Conservation (phyloP, 768 basidiomycete species). For the Crassisporium funariophilum region DNA sequence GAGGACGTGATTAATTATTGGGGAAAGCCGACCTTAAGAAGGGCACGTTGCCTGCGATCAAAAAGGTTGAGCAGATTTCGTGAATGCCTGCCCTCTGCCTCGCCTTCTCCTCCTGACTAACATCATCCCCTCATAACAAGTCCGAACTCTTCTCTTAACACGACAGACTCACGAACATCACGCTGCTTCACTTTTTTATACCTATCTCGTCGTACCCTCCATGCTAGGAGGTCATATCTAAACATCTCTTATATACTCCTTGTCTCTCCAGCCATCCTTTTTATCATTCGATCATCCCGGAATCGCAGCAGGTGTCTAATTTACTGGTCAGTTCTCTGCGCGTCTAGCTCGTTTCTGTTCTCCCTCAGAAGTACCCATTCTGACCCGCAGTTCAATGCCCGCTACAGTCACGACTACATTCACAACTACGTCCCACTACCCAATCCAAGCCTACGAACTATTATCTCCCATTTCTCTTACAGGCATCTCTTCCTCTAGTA, state of each 20-base stretch:
- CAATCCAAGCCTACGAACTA: slow-evolving; percentile 14
- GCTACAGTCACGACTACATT: slow-evolving; percentile 59
- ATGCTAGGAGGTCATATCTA: slow-evolving; percentile 10
- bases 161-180: slow-evolving; percentile 24
- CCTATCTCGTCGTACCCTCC: slow-evolving; percentile 20
- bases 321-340: slow-evolving; percentile 39
- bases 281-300: slow-evolving; percentile 35
- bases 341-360: slow-evolving; percentile 12
- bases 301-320: slow-evolving; percentile 39
- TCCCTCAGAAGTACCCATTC: slow-evolving; percentile 27
- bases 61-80: slow-evolving; percentile 57
- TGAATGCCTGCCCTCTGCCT: slow-evolving; percentile 66
- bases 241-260: slow-evolving; percentile 11
- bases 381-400: slow-evolving; percentile 64
- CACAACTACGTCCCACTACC: slow-evolving; percentile 37
- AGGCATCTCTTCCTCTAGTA: slow-evolving; percentile 29
- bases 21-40: too few relatives aligned
- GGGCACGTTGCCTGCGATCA: slow-evolving; percentile 82
- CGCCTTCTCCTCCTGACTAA: slow-evolving; percentile 46
- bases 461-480: slow-evolving; percentile 27
- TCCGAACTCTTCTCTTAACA: slow-evolving; percentile 23
- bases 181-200: slow-evolving; percentile 27
- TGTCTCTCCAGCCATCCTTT: slow-evolving; percentile 15
- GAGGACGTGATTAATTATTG: slow-evolving; percentile 8
- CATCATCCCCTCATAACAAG: slow-evolving; percentile 24